phyloP scores from a whole-genome alignment of 2,329 filamentous ascomycete genomes.

The Microascus cirrosus region DNA sequence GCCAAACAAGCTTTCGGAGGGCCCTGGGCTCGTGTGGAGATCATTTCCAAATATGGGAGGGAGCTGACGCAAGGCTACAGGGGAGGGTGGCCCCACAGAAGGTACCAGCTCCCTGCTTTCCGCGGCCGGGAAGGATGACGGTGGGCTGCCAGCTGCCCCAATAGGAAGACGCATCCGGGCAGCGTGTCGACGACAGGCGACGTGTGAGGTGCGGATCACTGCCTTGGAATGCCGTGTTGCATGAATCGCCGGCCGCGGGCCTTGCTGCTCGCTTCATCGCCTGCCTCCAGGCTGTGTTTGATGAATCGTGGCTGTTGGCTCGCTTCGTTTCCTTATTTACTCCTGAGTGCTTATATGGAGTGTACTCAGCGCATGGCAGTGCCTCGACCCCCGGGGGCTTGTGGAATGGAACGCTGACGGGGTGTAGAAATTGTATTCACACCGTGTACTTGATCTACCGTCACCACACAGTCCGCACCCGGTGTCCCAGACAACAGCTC shows the following conservation, averaged over 20 bases:
- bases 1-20: neutral
- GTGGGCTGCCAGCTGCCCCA: neutral
- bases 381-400: no score
- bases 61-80: neutral
- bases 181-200: neutral
- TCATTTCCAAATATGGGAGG: neutral
- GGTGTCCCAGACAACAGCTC: no score
- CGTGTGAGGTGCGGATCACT: neutral
- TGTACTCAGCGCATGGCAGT: no score
- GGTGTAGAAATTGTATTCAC: no score
- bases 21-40: neutral
- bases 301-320: no score
- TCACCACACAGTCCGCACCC: no score
- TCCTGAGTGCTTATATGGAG: no score
- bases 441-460: no score
- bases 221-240: neutral
- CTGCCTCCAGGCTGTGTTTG: no score
- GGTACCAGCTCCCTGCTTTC: neutral
- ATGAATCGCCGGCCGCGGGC: neutral
- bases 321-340: no score
- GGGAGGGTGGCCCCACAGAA: neutral
- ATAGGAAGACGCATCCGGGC: neutral
- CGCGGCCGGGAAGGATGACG: no score
- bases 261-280: neutral
- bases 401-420: no score